These are phyloP conservation scores for Nannizziopsis barbatae DNA, from an alignment of 2,329 filamentous ascomycete species.

Conservation along the genomic window DNA sequence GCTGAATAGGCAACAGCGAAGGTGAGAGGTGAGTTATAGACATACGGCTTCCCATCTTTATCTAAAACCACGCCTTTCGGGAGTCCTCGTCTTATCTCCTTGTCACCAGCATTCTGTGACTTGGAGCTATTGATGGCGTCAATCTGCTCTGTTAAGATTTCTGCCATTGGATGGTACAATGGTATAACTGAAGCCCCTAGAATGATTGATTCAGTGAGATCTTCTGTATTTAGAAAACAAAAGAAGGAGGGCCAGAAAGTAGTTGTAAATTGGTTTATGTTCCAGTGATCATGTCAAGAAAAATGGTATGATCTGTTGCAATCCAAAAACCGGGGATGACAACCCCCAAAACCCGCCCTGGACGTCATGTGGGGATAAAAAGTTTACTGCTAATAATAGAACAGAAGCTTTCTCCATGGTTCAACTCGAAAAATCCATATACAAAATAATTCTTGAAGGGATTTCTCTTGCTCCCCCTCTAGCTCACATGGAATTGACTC, in stretches of 20 bases:
- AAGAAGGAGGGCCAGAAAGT: no score
- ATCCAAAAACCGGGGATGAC: no score
- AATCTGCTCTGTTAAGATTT: constrained; percentile 20
- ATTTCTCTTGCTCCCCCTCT: not conserved
- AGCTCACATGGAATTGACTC: not conserved
- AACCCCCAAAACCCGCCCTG: not conserved
- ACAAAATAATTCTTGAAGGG: not conserved
- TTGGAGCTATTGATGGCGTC: constrained; percentile 11
- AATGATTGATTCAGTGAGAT: no score
- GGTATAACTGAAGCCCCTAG: no score
- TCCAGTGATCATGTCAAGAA: no score
- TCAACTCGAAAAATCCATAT: not conserved
- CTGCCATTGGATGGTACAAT: constrained; percentile 12
- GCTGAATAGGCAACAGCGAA: not conserved
- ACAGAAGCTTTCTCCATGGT: not conserved
- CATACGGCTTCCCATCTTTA: constrained; percentile 42
- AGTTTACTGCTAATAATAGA: not conserved
- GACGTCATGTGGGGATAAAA: constrained; percentile 1
- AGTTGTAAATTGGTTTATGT: no score
- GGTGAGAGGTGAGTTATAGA: not conserved
- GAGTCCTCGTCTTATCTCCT: constrained; percentile 21
- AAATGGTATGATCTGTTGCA: not conserved
- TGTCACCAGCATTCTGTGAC: constrained; percentile 15
- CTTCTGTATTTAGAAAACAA: no score
- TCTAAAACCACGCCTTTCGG: constrained; percentile 41